Evolutionary conservation across 176 grass and related monocot genomes (phyloP), one percentile per base, ranked within the genome.

Genomic region (Pharus latifolius): DNA sequence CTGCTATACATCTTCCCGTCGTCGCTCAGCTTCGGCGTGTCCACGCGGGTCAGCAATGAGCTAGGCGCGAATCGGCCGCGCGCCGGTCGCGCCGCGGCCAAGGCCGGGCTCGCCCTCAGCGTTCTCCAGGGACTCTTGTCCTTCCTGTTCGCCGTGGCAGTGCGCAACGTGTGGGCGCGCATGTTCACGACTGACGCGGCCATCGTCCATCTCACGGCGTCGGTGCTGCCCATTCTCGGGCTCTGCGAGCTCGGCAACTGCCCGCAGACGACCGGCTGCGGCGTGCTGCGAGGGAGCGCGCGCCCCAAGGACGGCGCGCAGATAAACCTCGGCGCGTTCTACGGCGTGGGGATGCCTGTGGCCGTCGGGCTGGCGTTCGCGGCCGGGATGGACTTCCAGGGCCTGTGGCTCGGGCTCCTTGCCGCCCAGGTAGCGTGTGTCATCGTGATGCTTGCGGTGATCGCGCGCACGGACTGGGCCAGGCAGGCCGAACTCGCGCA

Each of bases 1-100:
- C 78, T 99, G 49, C 85, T 99, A 67, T 99, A 99, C 84, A 99
- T 94, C 67, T 94, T 99, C 54, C 95, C 95, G 1, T 99, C 95
- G 22, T 99, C 95, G n/a, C 90, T 99, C n/a, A 88, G 95, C 81
- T 94, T 91, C 47, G 84, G 95, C 73, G 95, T 99, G 49, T 99
- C 95, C 0, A 99, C 95, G 7, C 84, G 95, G 3, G 87, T 99
- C 17, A 73, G 87, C 15, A 99, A 99, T 49, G 95, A 94, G 73
- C 82, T 99, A 9, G 95, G 95, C 29, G 95, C 95, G 3, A 91
- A 94, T 72, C 82, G 87, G 0, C 87, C 90, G 12, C 17, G 10
- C 20, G 68, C 77, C 1, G 95, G 90, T 13, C 79, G 74, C 5
- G 71, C 67, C 10, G 87, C 82, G 16, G 90, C 95, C 1, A 49